These are phyloP conservation scores for Ministeria vibrans DNA, from an alignment of 78 protist species.

Conservation along the genomic window DNA sequence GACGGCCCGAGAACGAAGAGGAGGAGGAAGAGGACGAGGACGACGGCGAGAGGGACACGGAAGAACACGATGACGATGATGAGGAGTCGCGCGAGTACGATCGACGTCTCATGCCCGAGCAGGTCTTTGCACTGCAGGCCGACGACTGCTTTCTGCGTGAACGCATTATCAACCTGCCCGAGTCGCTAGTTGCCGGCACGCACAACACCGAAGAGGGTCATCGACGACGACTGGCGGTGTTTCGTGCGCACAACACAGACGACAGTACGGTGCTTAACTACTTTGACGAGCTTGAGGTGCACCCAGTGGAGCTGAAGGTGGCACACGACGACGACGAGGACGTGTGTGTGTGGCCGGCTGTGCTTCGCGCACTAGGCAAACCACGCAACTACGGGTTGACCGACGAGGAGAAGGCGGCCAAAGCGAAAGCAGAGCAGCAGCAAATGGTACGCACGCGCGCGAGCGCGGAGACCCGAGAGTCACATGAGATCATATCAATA, in stretches of 20 bases:
- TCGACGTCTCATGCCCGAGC: constrained; percentile 13
- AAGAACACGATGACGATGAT: background rate
- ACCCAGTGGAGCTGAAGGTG: background rate
- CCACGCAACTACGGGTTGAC: constrained; percentile 51
- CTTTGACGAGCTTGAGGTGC: constrained; percentile 14
- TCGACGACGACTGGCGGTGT: background rate
- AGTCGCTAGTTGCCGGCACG: background rate
- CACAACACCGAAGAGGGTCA: constrained; percentile 12
- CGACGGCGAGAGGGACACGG: constrained; percentile 3
- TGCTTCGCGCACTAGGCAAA: constrained; percentile 12
- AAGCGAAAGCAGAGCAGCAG: too few species aligned
- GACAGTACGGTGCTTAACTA: background rate
- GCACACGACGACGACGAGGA: background rate
- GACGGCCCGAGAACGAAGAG: background rate
- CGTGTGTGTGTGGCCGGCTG: background rate
- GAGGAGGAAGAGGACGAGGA: constrained; percentile 2
- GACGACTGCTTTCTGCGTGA: constrained; percentile 24
- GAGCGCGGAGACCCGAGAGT: too few species aligned
- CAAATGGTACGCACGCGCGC: too few species aligned
- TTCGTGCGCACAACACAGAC: background rate
- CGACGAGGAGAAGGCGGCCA: constrained; percentile 10
- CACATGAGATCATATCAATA: too few species aligned
- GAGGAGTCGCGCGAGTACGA: background rate
- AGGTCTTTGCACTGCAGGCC: constrained; percentile 20
- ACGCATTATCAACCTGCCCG: constrained; percentile 12